A percentile compares a stretch with the other conserved stretches of the same genome.
Evolutionary conservation across 2,329 filamentous ascomycete genomes (phyloP).

Genomic region (Nothophaeocryptopus gaeumannii): DNA sequence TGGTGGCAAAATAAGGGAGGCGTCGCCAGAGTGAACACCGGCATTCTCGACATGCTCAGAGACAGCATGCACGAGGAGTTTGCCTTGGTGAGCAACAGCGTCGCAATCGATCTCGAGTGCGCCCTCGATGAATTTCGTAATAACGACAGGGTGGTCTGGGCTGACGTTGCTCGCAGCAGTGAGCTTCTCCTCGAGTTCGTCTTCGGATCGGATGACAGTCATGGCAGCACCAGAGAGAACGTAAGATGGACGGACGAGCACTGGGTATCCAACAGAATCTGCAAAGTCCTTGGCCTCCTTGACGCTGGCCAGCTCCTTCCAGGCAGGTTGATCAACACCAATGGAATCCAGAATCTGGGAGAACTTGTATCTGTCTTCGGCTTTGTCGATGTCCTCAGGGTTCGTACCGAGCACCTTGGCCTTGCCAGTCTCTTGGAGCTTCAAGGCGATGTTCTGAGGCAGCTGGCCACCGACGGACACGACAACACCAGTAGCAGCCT

Average conservation of each 20-base stretch:
- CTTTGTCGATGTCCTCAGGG: conserved; percentile 92
- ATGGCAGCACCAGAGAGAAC: conserved; percentile 97
- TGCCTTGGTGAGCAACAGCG: conserved; percentile 80
- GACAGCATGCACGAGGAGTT: conserved; percentile 85
- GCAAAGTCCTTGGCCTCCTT: conserved; percentile 85
- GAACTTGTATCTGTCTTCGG: conserved; percentile 97
- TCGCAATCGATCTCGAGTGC: conserved; percentile 97
- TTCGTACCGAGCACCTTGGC: conserved; percentile 91
- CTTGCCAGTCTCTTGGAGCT: conserved; percentile 84
- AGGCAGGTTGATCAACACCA: conserved; percentile 92
- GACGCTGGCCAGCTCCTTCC: conserved; percentile 94
- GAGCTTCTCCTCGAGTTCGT: conserved; percentile 92
- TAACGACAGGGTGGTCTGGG: conserved; percentile 95
- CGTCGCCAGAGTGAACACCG: conserved; percentile 96
- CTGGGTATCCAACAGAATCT: conserved; percentile 81
- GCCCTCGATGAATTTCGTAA: conserved; percentile 96
- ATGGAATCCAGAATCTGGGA: conserved; percentile 96
- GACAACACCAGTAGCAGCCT: conserved; percentile 79
- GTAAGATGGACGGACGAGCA: conserved; percentile 90
- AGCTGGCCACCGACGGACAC: conserved; percentile 95
- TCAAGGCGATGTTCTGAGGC: conserved; percentile 94
- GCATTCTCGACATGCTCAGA: conserved; percentile 96
- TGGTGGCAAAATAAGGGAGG: conserved; percentile 88
- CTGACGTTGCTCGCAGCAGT: conserved; percentile 86
- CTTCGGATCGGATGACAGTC: conserved; percentile 87